A percentile compares a stretch with the other conserved stretches of the same genome.
phyloP scores from a whole-genome alignment of 169 alveolate genomes.

The Sarcocystis neurona region DNA sequence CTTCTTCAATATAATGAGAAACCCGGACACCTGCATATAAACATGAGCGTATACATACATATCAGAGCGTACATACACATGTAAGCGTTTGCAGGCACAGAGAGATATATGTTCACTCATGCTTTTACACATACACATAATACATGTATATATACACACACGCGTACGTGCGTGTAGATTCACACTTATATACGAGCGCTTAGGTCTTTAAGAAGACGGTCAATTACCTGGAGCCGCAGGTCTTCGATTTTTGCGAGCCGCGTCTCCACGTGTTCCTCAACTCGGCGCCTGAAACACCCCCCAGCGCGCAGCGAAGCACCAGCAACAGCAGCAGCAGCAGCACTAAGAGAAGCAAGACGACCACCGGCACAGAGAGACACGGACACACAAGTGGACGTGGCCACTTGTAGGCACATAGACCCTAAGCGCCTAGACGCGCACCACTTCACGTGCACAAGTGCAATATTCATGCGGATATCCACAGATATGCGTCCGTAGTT shows the following conservation, averaged over 20 bases:
- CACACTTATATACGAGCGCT: neutral
- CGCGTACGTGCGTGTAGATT: neutral
- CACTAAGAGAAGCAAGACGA: too few species aligned
- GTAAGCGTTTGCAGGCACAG: neutral
- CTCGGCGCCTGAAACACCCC: neutral
- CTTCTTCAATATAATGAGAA: too few species aligned
- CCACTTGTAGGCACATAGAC: too few species aligned
- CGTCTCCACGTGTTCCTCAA: neutral
- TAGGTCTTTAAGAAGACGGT: neutral
- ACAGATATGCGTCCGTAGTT: too few species aligned
- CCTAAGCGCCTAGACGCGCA: too few species aligned
- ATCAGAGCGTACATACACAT: neutral
- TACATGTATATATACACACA: neutral
- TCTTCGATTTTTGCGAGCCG: conserved; percentile 28
- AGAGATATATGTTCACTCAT: neutral
- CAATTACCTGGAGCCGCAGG: neutral
- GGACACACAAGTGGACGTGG: too few species aligned
- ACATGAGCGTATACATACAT: neutral
- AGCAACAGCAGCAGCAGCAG: too few species aligned
- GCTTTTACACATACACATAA: neutral
- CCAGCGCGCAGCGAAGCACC: too few species aligned
- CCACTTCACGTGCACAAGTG: too few species aligned
- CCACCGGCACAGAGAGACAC: too few species aligned
- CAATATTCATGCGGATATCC: too few species aligned
- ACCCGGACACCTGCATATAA: neutral